phyloP scores from a whole-genome alignment of 2,329 filamentous ascomycete genomes.

The Westerdykella ornata region DNA sequence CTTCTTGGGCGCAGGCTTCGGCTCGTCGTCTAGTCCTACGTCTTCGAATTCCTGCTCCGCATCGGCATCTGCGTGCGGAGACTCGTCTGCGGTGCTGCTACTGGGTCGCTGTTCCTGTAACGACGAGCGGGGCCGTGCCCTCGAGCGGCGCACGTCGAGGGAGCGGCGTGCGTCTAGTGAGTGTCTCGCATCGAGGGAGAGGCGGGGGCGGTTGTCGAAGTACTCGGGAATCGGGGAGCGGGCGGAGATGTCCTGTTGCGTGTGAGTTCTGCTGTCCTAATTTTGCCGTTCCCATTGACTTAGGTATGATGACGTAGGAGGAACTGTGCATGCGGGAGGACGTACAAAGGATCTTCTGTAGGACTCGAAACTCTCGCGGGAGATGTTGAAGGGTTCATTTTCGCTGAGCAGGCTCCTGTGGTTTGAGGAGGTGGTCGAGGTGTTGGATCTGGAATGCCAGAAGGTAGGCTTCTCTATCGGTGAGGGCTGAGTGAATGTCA shows the following conservation, averaged over 20 bases:
- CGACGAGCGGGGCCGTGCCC: conserved; percentile 56
- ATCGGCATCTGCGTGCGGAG: conserved; percentile 34
- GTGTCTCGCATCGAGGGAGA: conserved; percentile 53
- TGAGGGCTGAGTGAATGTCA: conserved; percentile 49
- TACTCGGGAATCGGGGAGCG: conserved; percentile 65
- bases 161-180: conserved; percentile 69
- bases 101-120: conserved; percentile 49
- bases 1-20: conserved; percentile 61
- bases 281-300: neutral
- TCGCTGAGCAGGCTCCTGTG: conserved; percentile 64
- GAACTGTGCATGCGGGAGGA: conserved; percentile 11
- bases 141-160: conserved; percentile 41
- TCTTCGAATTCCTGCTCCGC: conserved; percentile 79
- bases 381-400: conserved; percentile 91
- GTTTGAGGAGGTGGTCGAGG: conserved; percentile 49
- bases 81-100: conserved; percentile 51
- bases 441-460: conserved; percentile 54
- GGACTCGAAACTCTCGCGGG: conserved; percentile 92
- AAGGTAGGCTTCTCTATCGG: conserved; percentile 81
- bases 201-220: conserved; percentile 49
- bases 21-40: conserved; percentile 75
- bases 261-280: conserved; percentile 11
- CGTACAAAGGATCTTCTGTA: conserved; percentile 91
- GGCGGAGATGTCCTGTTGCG: conserved; percentile 81
- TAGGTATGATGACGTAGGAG: too few species aligned